Conservation (phyloP, 108 stramenopile species). For the Tribonema minus region DNA sequence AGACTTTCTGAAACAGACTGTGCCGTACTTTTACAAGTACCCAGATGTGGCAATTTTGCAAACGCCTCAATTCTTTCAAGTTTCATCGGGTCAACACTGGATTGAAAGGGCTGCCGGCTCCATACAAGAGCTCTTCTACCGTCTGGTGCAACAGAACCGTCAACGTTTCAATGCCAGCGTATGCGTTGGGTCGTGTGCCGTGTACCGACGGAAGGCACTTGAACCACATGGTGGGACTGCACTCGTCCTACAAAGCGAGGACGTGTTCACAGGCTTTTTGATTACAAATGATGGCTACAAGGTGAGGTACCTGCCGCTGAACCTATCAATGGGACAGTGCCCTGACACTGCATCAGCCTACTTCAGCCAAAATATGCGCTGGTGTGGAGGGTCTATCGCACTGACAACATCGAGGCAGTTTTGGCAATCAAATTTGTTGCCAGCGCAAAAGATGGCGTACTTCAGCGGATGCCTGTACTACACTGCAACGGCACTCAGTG, state of each 20-base stretch:
- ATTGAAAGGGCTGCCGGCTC: constrained; percentile 5
- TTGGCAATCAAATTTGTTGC: neutral
- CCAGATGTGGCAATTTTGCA: constrained; percentile 4
- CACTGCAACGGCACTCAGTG: neutral
- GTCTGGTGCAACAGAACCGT: constrained; percentile 26
- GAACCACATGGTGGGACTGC: constrained; percentile 3
- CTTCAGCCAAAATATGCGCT: constrained; percentile 24
- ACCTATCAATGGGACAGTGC: constrained; percentile 1
- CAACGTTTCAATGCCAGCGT: constrained; percentile 12
- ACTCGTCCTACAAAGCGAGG: constrained; percentile 6
- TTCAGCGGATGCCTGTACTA: constrained; percentile 22
- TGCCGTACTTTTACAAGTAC: constrained; percentile 1
- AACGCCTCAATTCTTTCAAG: constrained; percentile 17
- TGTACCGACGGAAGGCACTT: constrained; percentile 13
- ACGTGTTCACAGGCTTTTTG: constrained; percentile 17
- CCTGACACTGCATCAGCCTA: neutral
- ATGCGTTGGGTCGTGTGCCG: constrained; percentile 19
- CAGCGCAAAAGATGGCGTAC: constrained; percentile 15
- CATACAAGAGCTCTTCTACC: constrained; percentile 33
- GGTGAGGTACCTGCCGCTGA: constrained; percentile 21
- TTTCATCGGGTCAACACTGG: constrained; percentile 7
- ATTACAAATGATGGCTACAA: constrained; percentile 1
- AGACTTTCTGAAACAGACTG: constrained; percentile 11
- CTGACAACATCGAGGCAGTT: neutral
- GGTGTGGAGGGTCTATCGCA: neutral